phyloP scores from a whole-genome alignment of 2,329 filamentous ascomycete species.

The Trichoderma aggressivum region DNA sequence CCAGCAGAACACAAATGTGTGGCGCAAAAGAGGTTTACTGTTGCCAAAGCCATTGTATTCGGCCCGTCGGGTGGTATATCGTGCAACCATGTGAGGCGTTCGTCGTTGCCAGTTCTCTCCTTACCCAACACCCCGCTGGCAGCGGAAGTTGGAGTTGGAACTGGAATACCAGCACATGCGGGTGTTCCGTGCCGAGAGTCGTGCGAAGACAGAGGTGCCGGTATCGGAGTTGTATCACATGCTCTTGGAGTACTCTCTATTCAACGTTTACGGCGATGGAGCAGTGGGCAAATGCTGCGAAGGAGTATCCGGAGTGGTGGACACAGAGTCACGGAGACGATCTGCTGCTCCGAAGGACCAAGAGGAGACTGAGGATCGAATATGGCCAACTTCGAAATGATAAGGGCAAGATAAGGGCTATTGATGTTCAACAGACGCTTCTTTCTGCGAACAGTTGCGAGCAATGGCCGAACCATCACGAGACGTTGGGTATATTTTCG shows the following conservation, averaged over 20 bases:
- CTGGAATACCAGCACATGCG: not conserved
- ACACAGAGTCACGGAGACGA: not conserved
- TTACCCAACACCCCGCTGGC: not conserved
- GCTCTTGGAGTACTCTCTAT: not conserved
- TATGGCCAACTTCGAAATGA: not conserved
- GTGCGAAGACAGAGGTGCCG: constrained; percentile 3
- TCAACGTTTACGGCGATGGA: not conserved
- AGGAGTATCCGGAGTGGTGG: not conserved
- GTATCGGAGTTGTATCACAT: not conserved
- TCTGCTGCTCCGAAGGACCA: constrained; percentile 6
- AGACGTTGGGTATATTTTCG: not conserved
- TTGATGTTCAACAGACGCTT: not conserved
- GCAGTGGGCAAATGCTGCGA: not conserved
- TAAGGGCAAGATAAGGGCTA: not conserved
- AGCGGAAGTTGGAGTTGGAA: not conserved
- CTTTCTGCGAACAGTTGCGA: not conserved
- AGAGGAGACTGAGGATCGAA: not conserved
- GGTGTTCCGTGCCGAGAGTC: constrained; percentile 5
- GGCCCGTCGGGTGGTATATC: constrained; percentile 15
- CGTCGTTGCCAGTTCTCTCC: not conserved
- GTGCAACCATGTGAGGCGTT: constrained; percentile 8
- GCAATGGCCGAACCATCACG: not conserved
- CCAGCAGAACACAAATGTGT: constrained; percentile 7
- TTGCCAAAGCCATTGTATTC: not conserved
- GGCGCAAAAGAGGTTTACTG: constrained; percentile 16